These are phyloP conservation scores for Plasmodium reichenowi DNA, from an alignment of 169 alveolate genomes.

Conservation along the genomic window DNA sequence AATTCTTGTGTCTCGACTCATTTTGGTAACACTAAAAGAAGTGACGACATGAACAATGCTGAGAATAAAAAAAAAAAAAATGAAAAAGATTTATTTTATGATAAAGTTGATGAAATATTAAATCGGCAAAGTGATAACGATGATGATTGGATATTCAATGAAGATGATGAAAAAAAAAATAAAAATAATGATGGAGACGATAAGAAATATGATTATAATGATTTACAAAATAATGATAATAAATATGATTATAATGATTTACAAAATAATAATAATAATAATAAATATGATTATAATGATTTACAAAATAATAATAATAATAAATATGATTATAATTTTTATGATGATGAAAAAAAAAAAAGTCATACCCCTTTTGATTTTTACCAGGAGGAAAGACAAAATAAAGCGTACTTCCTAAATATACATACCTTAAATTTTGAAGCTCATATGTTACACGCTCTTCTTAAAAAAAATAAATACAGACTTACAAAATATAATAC, in stretches of 20 bases:
- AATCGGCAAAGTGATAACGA: background rate
- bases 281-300: background rate
- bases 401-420: background rate
- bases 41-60: no score
- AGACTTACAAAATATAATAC: conserved; percentile 20
- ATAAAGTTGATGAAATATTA: conserved; percentile 46
- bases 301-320: no score
- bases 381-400: background rate
- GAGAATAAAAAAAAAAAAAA: background rate
- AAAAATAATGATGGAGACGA: no score
- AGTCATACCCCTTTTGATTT: background rate
- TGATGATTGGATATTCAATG: conserved; percentile 51
- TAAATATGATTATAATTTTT: background rate
- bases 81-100: conserved; percentile 23
- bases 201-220: no score
- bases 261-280: background rate
- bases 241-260: background rate
- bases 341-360: background rate
- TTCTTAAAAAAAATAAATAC: conserved; percentile 35
- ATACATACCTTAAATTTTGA: background rate
- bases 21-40: no score
- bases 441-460: conserved; percentile 8
- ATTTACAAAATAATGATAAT: background rate
- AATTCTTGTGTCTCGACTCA: no score
- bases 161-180: background rate